Evolutionary conservation across 169 alveolate species (phyloP).

Genomic region (Cryptosporidium sp.): DNA sequence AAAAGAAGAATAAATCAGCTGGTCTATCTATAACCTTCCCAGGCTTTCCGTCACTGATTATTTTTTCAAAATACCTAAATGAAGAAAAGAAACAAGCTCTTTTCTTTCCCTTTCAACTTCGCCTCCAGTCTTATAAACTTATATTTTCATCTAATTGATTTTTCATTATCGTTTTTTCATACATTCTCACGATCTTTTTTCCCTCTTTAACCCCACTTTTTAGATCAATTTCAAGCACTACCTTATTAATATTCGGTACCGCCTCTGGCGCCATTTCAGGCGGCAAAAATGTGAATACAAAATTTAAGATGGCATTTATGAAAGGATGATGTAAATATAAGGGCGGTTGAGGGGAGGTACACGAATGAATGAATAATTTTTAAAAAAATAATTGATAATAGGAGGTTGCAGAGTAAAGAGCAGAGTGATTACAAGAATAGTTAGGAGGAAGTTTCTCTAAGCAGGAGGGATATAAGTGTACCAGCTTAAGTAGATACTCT

Average conservation of each 20-base stretch:
- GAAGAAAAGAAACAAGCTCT: not conserved
- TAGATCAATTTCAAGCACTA: not conserved
- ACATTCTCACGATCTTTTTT: not conserved
- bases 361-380: not conserved
- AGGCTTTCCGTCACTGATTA: too few relatives aligned
- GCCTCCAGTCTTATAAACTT: not conserved
- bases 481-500: not conserved
- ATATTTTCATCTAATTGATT: not conserved
- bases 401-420: not conserved
- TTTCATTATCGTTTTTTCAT: conserved; percentile 1
- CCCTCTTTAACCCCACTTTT: conserved; percentile 22
- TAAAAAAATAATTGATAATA: not conserved
- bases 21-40: too few relatives aligned
- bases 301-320: not conserved
- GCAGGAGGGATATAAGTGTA: too few relatives aligned
- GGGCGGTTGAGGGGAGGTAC: conserved; percentile 26
- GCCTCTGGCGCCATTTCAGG: not conserved
- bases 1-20: too few relatives aligned
- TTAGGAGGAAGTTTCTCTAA: not conserved
- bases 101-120: not conserved
- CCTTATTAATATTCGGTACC: conserved; percentile 1
- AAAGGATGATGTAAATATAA: not conserved
- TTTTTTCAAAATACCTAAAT: too few relatives aligned
- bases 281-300: not conserved
- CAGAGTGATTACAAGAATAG: not conserved